A percentile compares a stretch with the other conserved stretches of the same genome.
These are phyloP conservation scores for Delonix regia DNA, from an alignment of 306 rosid genomes.

Conservation along the genomic window DNA sequence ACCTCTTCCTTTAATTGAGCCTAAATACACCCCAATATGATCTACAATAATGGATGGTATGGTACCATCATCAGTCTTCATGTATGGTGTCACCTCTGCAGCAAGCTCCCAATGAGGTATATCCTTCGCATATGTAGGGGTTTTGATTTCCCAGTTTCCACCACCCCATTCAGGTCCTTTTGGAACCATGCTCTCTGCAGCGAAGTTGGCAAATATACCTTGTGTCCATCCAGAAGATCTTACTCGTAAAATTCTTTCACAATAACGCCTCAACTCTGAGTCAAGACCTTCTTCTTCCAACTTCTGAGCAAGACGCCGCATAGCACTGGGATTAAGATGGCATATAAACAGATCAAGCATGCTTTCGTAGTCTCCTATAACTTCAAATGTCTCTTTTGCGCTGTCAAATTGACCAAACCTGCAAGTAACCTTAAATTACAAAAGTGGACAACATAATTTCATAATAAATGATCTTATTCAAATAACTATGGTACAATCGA, in stretches of 20 bases:
- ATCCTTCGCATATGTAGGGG: conserved; percentile 82
- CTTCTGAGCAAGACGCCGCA: conserved; percentile 98
- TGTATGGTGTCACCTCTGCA: conserved; percentile 93
- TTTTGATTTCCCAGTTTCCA: conserved; percentile 99
- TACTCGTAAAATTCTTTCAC: conserved; percentile 92
- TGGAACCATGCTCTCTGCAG: conserved; percentile 99
- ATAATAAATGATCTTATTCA: conserved; percentile 14
- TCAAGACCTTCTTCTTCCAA: conserved; percentile 96
- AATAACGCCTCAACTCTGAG: conserved; percentile 93
- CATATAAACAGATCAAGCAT: conserved; percentile 94
- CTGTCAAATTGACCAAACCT: conserved; percentile 99
- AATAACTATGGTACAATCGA: conserved; percentile 14
- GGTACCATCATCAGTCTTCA: conserved; percentile 90
- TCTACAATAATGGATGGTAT: conserved; percentile 90
- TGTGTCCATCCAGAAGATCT: conserved; percentile 99
- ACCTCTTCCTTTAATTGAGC: conserved; percentile 91
- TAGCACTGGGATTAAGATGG: conserved; percentile 98
- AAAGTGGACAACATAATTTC: conserved; percentile 24
- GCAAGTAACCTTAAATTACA: conserved; percentile 48
- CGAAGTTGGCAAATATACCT: conserved; percentile 97
- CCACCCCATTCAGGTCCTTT: conserved; percentile 99
- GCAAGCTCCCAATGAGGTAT: conserved; percentile 99
- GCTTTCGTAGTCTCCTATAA: conserved; percentile 84
- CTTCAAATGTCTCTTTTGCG: conserved; percentile 98
- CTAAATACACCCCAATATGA: conserved; percentile 93